A percentile compares a stretch with the other conserved stretches of the same genome.
These are phyloP conservation scores for Phytophthora cajani DNA, from an alignment of 352 stramenopile species.

Conservation along the genomic window DNA sequence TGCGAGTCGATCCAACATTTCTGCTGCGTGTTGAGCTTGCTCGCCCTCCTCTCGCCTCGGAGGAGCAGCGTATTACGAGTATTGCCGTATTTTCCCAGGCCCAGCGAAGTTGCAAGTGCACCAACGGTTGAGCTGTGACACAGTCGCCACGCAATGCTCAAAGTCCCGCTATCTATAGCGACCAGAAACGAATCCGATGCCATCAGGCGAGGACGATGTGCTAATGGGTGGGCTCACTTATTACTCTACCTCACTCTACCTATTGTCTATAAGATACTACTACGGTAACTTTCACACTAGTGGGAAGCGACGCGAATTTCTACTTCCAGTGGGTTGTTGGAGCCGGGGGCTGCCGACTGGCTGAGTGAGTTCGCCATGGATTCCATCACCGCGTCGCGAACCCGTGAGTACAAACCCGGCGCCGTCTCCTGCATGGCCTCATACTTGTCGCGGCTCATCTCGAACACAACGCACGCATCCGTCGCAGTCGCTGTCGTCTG, in stretches of 20 bases:
- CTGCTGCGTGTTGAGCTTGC: background rate
- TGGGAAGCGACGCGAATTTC: background rate
- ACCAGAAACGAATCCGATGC: constrained; percentile 1
- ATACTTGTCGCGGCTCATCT: constrained; percentile 64
- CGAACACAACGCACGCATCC: constrained; percentile 59
- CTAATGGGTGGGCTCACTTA: background rate
- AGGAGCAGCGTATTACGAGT: background rate
- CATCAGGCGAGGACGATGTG: constrained; percentile 3
- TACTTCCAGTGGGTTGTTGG: background rate
- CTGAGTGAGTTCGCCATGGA: constrained; percentile 69
- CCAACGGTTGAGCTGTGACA: constrained; percentile 1
- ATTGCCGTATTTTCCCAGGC: constrained; percentile 1
- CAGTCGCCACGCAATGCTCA: background rate
- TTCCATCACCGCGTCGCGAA: constrained; percentile 75
- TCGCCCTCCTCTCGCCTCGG: constrained; percentile 1
- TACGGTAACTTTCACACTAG: background rate
- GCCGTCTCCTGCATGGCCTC: constrained; percentile 53
- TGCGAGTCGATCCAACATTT: constrained; percentile 75
- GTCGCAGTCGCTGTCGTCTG: constrained; percentile 49
- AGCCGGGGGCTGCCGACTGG: background rate
- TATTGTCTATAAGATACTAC: too few species aligned
- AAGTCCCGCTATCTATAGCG: constrained; percentile 8
- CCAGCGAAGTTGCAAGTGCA: constrained; percentile 7
- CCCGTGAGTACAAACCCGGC: constrained; percentile 58
- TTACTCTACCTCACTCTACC: background rate